Evolutionary conservation across 2,329 filamentous ascomycete genomes (phyloP).

Genomic region (Fusarium sp.): DNA sequence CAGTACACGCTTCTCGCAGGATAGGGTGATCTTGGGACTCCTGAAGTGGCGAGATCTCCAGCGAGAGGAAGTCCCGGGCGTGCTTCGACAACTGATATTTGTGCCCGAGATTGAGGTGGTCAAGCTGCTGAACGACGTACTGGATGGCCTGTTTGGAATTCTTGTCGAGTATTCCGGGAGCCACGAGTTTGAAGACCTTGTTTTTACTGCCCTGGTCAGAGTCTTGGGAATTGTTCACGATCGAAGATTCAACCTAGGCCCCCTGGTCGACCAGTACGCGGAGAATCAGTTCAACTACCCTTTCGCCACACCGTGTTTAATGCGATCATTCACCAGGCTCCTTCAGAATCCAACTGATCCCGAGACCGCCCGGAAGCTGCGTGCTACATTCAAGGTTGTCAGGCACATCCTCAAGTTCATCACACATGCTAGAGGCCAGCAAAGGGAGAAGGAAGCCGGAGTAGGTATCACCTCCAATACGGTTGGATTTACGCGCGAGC

Average conservation of each 20-base stretch:
- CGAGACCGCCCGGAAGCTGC: constrained; percentile 82
- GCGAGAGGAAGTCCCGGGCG: constrained; percentile 73
- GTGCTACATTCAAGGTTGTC: constrained; percentile 94
- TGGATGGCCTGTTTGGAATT: constrained; percentile 91
- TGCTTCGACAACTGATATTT: constrained; percentile 86
- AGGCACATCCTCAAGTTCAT: constrained; percentile 95
- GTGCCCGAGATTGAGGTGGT: constrained; percentile 98
- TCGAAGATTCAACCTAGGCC: constrained; percentile 88
- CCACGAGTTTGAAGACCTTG: constrained; percentile 89
- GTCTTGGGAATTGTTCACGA: constrained; percentile 95
- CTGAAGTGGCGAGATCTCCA: constrained; percentile 85
- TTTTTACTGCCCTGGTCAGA: constrained; percentile 89
- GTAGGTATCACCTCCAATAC: constrained; percentile 83
- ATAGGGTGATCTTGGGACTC: constrained; percentile 83
- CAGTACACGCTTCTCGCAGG: constrained; percentile 94
- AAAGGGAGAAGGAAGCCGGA: constrained; percentile 86
- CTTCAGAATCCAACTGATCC: constrained; percentile 84
- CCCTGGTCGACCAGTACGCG: constrained; percentile 90
- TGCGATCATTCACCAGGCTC: constrained; percentile 85
- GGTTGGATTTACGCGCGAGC: constrained; percentile 78
- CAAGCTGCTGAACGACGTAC: constrained; percentile 87
- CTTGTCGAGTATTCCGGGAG: constrained; percentile 90
- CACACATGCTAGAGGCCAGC: constrained; percentile 84
- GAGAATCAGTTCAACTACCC: constrained; percentile 91
- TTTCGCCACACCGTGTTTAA: constrained; percentile 86